phyloP scores from a whole-genome alignment of 2,329 filamentous ascomycete genomes.

The Colletotrichum sublineola region DNA sequence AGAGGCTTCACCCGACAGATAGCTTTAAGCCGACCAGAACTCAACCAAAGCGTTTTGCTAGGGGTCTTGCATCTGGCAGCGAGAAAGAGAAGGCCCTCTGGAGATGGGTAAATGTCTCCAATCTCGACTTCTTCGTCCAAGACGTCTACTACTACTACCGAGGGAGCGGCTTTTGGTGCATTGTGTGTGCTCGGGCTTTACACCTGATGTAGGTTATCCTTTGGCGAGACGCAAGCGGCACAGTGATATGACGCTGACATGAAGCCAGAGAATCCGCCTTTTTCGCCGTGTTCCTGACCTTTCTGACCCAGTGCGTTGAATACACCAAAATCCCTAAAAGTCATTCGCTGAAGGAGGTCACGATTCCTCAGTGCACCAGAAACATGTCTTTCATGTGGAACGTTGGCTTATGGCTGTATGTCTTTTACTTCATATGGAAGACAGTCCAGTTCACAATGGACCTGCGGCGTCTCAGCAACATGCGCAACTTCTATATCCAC shows the following conservation, averaged over 20 bases:
- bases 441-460: slow-evolving; percentile 81
- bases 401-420: slow-evolving; percentile 84
- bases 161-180: slow-evolving; percentile 87
- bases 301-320: slow-evolving; percentile 88
- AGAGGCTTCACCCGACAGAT: slow-evolving; percentile 61
- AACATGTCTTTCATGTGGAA: slow-evolving; percentile 83
- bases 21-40: slow-evolving; percentile 44
- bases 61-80: slow-evolving; percentile 50
- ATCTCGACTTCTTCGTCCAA: slow-evolving; percentile 87
- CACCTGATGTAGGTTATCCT: slow-evolving; percentile 75
- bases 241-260: slow-evolving; percentile 28
- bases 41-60: slow-evolving; percentile 49
- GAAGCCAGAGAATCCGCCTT: slow-evolving; percentile 79
- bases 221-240: neutral
- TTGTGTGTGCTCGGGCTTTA: slow-evolving; percentile 78
- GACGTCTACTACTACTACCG: slow-evolving; percentile 90
- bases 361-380: slow-evolving; percentile 80
- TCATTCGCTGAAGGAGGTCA: slow-evolving; percentile 64
- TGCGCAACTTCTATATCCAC: slow-evolving; percentile 88
- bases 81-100: slow-evolving; percentile 85
- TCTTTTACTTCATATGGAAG: slow-evolving; percentile 88
- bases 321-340: slow-evolving; percentile 81
- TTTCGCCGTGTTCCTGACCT: slow-evolving; percentile 84
- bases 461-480: slow-evolving; percentile 77
- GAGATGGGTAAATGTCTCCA: slow-evolving; percentile 92